Percentiles rank a stretch among this genome's conserved stretches.
phyloP scores from a whole-genome alignment of 1,284 basidiomycete genomes.

The Sanguinoderma infundibulare region DNA sequence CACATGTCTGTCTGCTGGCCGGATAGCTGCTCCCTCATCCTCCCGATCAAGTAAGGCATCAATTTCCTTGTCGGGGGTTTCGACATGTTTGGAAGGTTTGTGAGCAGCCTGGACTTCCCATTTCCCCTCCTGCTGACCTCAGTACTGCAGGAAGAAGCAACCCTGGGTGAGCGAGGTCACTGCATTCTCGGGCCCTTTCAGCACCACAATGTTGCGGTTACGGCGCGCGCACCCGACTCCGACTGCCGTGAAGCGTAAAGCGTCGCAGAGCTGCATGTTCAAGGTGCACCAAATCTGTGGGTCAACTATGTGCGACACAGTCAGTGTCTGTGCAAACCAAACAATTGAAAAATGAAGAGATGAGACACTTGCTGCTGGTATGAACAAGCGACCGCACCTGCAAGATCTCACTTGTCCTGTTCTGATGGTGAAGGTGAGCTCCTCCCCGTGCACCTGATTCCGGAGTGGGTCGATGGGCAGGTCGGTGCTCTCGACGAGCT shows the following conservation, averaged over 20 bases:
- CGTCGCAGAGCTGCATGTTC: constrained; percentile 49
- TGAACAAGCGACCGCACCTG: constrained; percentile 55
- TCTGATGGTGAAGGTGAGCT: constrained; percentile 56
- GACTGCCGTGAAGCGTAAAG: too few species aligned
- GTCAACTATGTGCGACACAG: constrained; percentile 51
- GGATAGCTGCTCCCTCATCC: too few species aligned
- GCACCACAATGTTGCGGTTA: constrained; percentile 10
- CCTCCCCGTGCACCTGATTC: constrained; percentile 67
- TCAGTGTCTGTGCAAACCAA: neutral
- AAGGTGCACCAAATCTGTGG: constrained; percentile 49
- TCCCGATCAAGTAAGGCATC: neutral
- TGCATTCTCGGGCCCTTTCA: constrained; percentile 20
- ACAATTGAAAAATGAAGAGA: too few species aligned
- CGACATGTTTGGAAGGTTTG: neutral
- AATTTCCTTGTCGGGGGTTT: neutral
- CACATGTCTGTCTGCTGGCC: too few species aligned
- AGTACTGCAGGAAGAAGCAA: constrained; percentile 16
- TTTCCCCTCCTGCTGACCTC: neutral
- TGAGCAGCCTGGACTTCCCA: neutral
- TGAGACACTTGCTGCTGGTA: constrained; percentile 47
- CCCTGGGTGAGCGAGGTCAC: constrained; percentile 24
- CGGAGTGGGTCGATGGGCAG: constrained; percentile 67
- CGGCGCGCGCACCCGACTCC: too few species aligned
- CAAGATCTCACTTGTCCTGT: constrained; percentile 61
- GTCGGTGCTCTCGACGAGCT: constrained; percentile 49